Base-by-base conservation (phyloP, 495 filamentous ascomycete genomes). In the Extremus antarcticus region DNA sequence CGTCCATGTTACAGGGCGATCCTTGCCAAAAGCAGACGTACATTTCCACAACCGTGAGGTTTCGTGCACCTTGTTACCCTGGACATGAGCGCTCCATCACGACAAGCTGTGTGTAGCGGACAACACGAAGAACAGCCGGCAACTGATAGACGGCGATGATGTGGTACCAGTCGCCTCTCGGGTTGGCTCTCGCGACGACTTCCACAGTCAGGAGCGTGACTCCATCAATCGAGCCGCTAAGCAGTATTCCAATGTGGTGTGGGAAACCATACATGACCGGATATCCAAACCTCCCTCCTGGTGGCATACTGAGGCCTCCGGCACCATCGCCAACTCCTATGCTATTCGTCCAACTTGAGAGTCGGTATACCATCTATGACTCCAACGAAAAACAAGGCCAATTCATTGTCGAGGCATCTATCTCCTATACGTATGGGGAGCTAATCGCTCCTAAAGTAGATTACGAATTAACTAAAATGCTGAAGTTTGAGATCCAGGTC, bases 361-460 rank as follows among this genome's bases (percentile, higher is more conserved):
- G 83, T 3, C 76, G 80, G 3, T 74, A 83, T 62, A 81, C 69
- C 43, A 69, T 84, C 25, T 88, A 86, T 66, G 68, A 80, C 1
- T 68, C 67, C n/a, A 71, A 61, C 38, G 83, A 86, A 61, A 53
- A 25, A 3, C 54, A 59, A 3, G 82, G 71, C 9, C 74, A 77
- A 9, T 80, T 87, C 38, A 74, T 86, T 40, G 71, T 87, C 24
- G 76, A 80, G 58, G 76, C 84, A 2, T 62, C 62, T 23, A 62
- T 84, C 7, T 84, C 80, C 2, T 70, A 73, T 47, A 74, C 68
- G 51, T 63, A 68, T 35, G 80, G 80, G 0, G 58, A 59, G 15
- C 68, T 70, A 39, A 9, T 39, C 35, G n/a, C 9, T 39, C 35
- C 9, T 39, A 39, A 9, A 9, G 35, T n/a, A n/a, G n/a, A n/a